Evolutionary conservation across 2,329 filamentous ascomycete species (phyloP).

Genomic region (Bimuria novae-zelandiae): DNA sequence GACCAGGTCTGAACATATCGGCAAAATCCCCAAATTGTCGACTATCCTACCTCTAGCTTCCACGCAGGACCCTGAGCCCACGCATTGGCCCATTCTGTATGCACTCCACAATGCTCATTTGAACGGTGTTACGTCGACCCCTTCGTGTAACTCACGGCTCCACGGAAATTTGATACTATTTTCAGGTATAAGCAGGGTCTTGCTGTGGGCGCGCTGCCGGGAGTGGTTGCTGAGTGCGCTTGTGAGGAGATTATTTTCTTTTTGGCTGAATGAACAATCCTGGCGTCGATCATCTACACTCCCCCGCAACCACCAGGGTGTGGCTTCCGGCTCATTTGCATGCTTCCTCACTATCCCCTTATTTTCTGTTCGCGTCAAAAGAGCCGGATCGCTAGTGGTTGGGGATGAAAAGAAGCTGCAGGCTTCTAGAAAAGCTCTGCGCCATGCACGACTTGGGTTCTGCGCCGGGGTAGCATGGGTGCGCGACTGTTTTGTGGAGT

Average conservation of each 20-base stretch:
- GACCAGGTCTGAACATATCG: slow-evolving; percentile 26
- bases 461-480: background rate
- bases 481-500: slow-evolving; percentile 10
- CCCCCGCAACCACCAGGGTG: slow-evolving; percentile 24
- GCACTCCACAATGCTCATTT: slow-evolving; percentile 15
- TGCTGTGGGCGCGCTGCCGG: background rate
- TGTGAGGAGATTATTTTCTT: slow-evolving; percentile 11
- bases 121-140: slow-evolving; percentile 9
- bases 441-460: slow-evolving; percentile 2
- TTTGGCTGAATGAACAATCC: slow-evolving; percentile 28
- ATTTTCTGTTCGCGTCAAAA: slow-evolving; percentile 10
- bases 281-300: slow-evolving; percentile 23
- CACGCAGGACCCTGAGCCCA: slow-evolving; percentile 23
- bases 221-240: background rate
- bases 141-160: slow-evolving; percentile 3
- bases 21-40: slow-evolving; percentile 35
- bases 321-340: slow-evolving; percentile 20
- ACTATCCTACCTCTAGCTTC: slow-evolving; percentile 13
- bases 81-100: slow-evolving; percentile 27
- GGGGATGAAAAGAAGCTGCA: slow-evolving; percentile 2
- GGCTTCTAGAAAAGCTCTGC: slow-evolving; percentile 10
- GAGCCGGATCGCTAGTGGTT: slow-evolving; percentile 4
- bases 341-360: background rate
- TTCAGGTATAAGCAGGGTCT: slow-evolving; percentile 11
- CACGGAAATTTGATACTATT: slow-evolving; percentile 11